Evolutionary conservation across 805 yeast species (phyloP).

Genomic region (Candida suzukii): DNA sequence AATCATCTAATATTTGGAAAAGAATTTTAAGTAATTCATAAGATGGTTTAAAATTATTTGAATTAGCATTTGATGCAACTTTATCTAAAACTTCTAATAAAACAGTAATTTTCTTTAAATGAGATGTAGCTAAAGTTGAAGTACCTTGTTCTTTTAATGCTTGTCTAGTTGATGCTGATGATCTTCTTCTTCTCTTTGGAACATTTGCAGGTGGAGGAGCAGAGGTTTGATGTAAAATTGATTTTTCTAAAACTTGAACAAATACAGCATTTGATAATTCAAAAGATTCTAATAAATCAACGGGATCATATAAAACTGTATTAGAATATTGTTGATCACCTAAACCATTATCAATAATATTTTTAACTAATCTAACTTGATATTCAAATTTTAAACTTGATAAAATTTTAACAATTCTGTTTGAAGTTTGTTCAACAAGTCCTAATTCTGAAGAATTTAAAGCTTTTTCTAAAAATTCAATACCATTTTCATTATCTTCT

Average conservation of each 20-base stretch:
- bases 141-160: constrained; percentile 70
- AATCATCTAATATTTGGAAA: constrained; percentile 61
- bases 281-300: constrained; percentile 46
- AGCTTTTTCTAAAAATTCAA: constrained; percentile 52
- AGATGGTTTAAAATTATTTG: constrained; percentile 16
- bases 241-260: constrained; percentile 49
- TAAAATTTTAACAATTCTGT: constrained; percentile 51
- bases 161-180: constrained; percentile 69
- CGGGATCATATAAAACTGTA: constrained; percentile 39
- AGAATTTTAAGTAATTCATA: constrained; percentile 30
- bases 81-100: constrained; percentile 74
- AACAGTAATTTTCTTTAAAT: constrained; percentile 69
- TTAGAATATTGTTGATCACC: constrained; percentile 25
- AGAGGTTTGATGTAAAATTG: constrained; percentile 20
- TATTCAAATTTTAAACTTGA: constrained; percentile 46
- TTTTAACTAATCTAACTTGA: constrained; percentile 51
- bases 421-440: constrained; percentile 41
- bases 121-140: constrained; percentile 67
- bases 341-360: constrained; percentile 45
- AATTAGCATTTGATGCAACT: constrained; percentile 8
- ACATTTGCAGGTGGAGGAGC: constrained; percentile 27
- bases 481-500: constrained; percentile 50
- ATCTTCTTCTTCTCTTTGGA: constrained; percentile 78
- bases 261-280: constrained; percentile 50
- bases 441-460: constrained; percentile 38